Conservation (phyloP, 148 eudicot genomes). For the Tetragonia tetragonoides region DNA sequence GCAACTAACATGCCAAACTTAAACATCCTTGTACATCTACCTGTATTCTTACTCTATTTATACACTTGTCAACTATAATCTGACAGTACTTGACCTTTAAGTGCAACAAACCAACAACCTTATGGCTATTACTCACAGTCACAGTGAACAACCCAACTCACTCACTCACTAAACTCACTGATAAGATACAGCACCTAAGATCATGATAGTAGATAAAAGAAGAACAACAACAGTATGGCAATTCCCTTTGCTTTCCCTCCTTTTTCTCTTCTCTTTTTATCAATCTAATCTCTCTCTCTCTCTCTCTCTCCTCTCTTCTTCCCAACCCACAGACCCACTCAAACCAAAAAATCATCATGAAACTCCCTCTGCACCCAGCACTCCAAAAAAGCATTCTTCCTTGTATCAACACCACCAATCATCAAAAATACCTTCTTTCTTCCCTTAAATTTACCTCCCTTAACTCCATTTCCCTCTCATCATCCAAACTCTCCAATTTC, state of each 20-base stretch:
- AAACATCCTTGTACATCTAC: too few relatives aligned
- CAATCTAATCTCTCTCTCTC: slow-evolving; percentile 23
- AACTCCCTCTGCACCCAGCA: slow-evolving; percentile 51
- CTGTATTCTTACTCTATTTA: too few relatives aligned
- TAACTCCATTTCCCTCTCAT: slow-evolving; percentile 24
- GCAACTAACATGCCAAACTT: too few relatives aligned
- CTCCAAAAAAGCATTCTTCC: slow-evolving; percentile 57
- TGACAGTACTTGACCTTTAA: too few relatives aligned
- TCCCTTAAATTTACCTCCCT: slow-evolving; percentile 54
- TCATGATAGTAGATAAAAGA: slow-evolving; percentile 1
- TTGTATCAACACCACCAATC: slow-evolving; percentile 5
- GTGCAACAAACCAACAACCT: too few relatives aligned
- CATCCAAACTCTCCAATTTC: not conserved
- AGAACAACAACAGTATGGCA: slow-evolving; percentile 5
- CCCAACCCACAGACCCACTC: slow-evolving; percentile 41
- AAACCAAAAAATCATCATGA: slow-evolving; percentile 64
- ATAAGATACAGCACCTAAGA: not conserved
- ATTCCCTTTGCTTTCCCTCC: slow-evolving; percentile 3
- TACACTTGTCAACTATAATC: too few relatives aligned
- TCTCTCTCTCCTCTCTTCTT: slow-evolving; percentile 24
- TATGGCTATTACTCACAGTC: too few relatives aligned
- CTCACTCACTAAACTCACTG: not conserved
- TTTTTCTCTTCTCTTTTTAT: slow-evolving; percentile 17
- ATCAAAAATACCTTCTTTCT: slow-evolving; percentile 32
- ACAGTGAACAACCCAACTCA: too few relatives aligned